Evolutionary conservation across 163 green algal genomes (phyloP), one percentile per base, ranked within the genome.

Genomic region (Volvox carteri): DNA sequence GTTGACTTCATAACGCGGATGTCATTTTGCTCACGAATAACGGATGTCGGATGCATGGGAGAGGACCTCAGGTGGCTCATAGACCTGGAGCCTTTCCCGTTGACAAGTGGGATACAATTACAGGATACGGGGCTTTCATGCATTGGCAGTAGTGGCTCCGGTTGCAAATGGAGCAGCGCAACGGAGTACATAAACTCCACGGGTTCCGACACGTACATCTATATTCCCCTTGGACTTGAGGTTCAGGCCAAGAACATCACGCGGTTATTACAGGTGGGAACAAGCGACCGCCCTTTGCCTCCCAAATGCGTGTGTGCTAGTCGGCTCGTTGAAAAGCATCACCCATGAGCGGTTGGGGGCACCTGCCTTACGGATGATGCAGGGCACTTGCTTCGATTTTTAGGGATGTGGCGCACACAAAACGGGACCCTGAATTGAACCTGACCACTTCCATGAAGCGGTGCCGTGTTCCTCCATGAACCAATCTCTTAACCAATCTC

Each of bases 11-110:
- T 37, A 7, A 50, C 41, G n/a, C 58, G 30, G 6, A 41, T 33
- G 1, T 79, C 81, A 70, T 50, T 58, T 21, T 62, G 46, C 19
- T 80, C n/a, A 11, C 65, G 65, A 6, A 11, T 75, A 28, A 46
- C 23, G 3, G 44, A 30, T 4, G 23, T 23, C 46, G 35, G n/a
- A 0, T 87, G 81, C 30, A 25, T 87, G 33, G 65, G 54, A 11
- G 8, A 54, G 35, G 54, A 65, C 54, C 48, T 87, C 30, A 12
- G 8, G 6, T 87, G 81, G 81, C 30, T 80, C 14, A 80, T 87
- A 21, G 81, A 87, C 48, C 81, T 87, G 33, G 41, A 65, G 1
- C 81, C 81, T 0, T 87, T 73, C 35, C 81, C 67, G 2, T 65
- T 79, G 8, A 62, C 46, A 6, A 72, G 1, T 33, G 46, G 65